Conservation (phyloP, 495 filamentous ascomycete species). For the Copromyces sp. region DNA sequence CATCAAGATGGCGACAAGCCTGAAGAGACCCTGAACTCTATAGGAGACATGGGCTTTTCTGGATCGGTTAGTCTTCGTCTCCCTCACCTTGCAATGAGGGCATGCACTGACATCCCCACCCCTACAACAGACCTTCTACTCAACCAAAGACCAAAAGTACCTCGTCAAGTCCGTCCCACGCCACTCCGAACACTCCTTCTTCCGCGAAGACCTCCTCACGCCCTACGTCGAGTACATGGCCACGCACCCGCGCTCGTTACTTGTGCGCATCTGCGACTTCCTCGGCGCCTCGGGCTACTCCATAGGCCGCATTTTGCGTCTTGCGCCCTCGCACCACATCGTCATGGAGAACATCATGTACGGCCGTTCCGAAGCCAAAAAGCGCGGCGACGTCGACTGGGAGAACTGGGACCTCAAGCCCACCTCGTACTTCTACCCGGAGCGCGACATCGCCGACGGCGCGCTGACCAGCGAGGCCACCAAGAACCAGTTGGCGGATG, state of each 20-base stretch:
- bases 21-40: conserved; percentile 18
- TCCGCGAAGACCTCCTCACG: conserved; percentile 49
- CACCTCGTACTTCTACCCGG: conserved; percentile 60
- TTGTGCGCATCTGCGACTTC: conserved; percentile 61
- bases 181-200: conserved; percentile 57
- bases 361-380: conserved; percentile 35
- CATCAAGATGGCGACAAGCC: conserved; percentile 3
- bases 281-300: conserved; percentile 42
- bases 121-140: conserved; percentile 50
- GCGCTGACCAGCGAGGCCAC: conserved; percentile 48
- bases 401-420: conserved; percentile 65
- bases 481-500: conserved; percentile 47
- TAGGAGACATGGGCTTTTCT: conserved; percentile 28
- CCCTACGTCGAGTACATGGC: conserved; percentile 54
- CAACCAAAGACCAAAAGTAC: conserved; percentile 47
- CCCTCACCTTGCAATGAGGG: not conserved
- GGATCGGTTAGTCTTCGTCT: conserved; percentile 16
- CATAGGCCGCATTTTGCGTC: conserved; percentile 43
- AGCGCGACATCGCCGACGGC: conserved; percentile 54
- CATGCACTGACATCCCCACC: not conserved
- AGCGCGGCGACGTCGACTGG: conserved; percentile 39
- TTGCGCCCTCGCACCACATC: conserved; percentile 54
- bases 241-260: conserved; percentile 41
- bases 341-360: conserved; percentile 64
- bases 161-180: conserved; percentile 60